Base-by-base conservation (phyloP, 1,284 basidiomycete genomes). In the Melampsora americana region DNA sequence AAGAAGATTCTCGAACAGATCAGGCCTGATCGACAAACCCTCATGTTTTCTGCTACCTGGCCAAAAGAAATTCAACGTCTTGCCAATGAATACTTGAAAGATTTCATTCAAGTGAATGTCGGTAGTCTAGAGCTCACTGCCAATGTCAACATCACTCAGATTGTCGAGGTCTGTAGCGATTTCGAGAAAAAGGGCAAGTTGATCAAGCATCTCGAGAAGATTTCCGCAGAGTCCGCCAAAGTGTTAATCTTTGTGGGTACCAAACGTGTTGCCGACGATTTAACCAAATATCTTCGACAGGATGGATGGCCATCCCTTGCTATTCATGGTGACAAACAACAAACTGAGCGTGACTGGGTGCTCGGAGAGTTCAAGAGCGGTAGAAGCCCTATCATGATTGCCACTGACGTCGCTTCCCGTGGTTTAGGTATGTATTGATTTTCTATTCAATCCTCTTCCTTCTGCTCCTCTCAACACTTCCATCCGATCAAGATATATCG, bases 21-120 rank as follows among this genome's bases (percentile, higher is more conserved):
- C 73, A 79, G 80, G 26, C 80, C 80, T 32, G 81, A 82, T 76
- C 77, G 80, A 69, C 80, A 81, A 69, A 85, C 84, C 64, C 82
- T 84, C 80, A 85, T 85, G 84, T 99, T 99, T 87, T 97, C 94
- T 75, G 95, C 95, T 30, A 99, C 96, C 28, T 99, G 95, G 95
- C 95, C 95, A 44, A 98, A 97, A 85, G 95, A 99, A 81, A 96
- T 99, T 4, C 95, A 99, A 86, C 92, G 94, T 81, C 88, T 99
- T 78, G 95, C 95, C 0, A 79, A 92, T 89, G 96, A 98, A 84
- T 99, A 98, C 87, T 85, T 97, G 81, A 88, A 89, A 80, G 93
- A 99, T 85, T 93, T 91, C 85, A 95, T 97, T 79, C 96, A 99
- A 86, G 92, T 95, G 83, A 99, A 98, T 87, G 95, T 99, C 79